Base-by-base conservation (phyloP, 306 rosid species). In the Medicago lupulina region DNA sequence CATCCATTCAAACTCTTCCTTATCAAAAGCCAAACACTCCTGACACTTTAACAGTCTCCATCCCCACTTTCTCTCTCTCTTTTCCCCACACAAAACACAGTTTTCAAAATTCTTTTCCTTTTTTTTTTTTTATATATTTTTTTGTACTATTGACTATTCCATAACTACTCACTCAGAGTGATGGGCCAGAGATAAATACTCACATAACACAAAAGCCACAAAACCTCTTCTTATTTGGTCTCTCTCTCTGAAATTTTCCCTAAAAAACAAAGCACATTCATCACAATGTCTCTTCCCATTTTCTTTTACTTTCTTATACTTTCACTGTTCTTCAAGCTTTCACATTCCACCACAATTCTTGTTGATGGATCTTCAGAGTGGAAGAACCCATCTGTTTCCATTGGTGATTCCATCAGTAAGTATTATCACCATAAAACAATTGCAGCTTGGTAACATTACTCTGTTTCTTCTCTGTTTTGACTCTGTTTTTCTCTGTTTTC, bases 321-420 rank as follows among this genome's bases (percentile, higher is more conserved):
- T 41, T 64, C 78, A 39, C 78, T 91, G 65, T 74, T 86, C 71
- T 78, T 86, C 71, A 86, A 82, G 71, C 49, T 85, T 66, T 88
- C 90, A 74, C 83, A 74, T 38, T 92, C 93, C 62, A 67, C 89
- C 36, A 81, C 89, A 36, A 80, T 85, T 63, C 80, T 86, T 19
- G 92, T 94, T 9, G 92, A 94, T 80, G 98, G 98, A 76, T 83
- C 88, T 87, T 86, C 89, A 72, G 82, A 88, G 67, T 88, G 96
- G 98, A 94, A 92, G 75, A 77, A 87, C 11, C 93, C 97, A 7
- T 78, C 75, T 76, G 97, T 90, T 69, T 87, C 83, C 65, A 83
- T 90, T 13, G 97, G 98, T 78, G 98, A 94, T 28, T 85, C 96
- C 67, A 79, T 94, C 74, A 73, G 98, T 94, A 86, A 86, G 96